Conservation (phyloP, 108 stramenopile species). For the Pseudonitzschia delicatissima region DNA sequence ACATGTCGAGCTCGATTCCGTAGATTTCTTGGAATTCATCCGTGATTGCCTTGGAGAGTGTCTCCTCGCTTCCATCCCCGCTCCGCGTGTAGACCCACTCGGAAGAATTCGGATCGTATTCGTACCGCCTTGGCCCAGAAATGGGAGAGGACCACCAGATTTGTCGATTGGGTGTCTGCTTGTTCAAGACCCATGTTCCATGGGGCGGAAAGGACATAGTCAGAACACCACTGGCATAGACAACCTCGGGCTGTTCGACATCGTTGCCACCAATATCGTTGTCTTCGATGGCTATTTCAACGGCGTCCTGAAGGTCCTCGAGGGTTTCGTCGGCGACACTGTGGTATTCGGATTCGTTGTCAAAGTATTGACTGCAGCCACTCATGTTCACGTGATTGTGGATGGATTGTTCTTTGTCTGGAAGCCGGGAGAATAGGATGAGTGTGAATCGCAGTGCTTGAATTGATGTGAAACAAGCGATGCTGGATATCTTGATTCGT, state of each 20-base stretch:
- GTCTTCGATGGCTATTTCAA: constrained; percentile 82
- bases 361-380: too few species aligned
- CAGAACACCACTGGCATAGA: constrained; percentile 70
- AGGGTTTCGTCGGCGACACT: constrained; percentile 81
- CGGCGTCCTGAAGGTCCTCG: constrained; percentile 82
- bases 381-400: too few species aligned
- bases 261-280: constrained; percentile 70
- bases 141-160: constrained; percentile 91
- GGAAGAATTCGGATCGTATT: constrained; percentile 43
- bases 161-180: constrained; percentile 94
- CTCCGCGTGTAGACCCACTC: constrained; percentile 74
- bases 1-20: constrained; percentile 43
- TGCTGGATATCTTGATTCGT: too few species aligned
- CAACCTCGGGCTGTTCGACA: constrained; percentile 52
- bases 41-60: constrained; percentile 33
- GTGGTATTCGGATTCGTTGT: constrained; percentile 78
- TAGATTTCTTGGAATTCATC: constrained; percentile 62
- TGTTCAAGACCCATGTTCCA: constrained; percentile 95
- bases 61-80: constrained; percentile 13
- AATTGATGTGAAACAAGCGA: too few species aligned
- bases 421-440: too few species aligned
- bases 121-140: constrained; percentile 89
- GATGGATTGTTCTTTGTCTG: too few species aligned
- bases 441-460: too few species aligned
- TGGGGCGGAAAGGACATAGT: constrained; percentile 71